Evolutionary conservation across 2,329 filamentous ascomycete species (phyloP), one percentile per base, ranked within the genome.

Genomic region (Venturia asperata): DNA sequence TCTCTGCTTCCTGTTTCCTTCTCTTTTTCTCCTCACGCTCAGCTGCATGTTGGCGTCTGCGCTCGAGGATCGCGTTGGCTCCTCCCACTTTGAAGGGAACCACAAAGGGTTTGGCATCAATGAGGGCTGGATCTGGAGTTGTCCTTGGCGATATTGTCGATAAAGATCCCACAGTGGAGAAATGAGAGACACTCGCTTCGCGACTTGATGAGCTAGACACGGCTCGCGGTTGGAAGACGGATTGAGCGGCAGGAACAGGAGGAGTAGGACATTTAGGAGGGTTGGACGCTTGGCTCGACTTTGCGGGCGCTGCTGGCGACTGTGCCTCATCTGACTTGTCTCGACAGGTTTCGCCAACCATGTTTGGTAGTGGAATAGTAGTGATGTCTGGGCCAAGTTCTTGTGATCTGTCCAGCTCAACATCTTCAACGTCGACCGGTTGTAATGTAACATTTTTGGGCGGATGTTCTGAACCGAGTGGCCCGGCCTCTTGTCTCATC

Each of bases 11-110:
- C 24, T 37, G 52, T 15, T 34, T 34, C 24, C 30, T 58, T 9
- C 19, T 58, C 24, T 58, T 58, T n/a, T 37, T 34, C 19, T 58
- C 30, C 52, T 58, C 27, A 37, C 34, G 27, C 27, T 58, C 52
- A 10, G 30, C 27, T 58, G 37, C 30, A n/a, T 58, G 52, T 19
- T 58, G 52, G 7, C 60, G 60, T 42, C 60, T 61, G 21, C 60
- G 60, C 60, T 61, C 60, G 42, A 15, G 27, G 27, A 61, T 34
- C 1, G 60, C 60, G 7, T 61, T 61, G 21, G 60, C 60, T 27
- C 60, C 60, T 42, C 60, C 60, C 24, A 15, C 24, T n/a, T 61
- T 42, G 39, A 42, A 61, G 21, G 37, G 30, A 27, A 13, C 39
- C 9, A 61, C 21, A n/a, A 42, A 42, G 1, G 60, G 39, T 43